Percentiles rank a stretch among this genome's conserved stretches.
Conservation (phyloP, 371 early-diverging fungal species). For the Mucor indicus region DNA sequence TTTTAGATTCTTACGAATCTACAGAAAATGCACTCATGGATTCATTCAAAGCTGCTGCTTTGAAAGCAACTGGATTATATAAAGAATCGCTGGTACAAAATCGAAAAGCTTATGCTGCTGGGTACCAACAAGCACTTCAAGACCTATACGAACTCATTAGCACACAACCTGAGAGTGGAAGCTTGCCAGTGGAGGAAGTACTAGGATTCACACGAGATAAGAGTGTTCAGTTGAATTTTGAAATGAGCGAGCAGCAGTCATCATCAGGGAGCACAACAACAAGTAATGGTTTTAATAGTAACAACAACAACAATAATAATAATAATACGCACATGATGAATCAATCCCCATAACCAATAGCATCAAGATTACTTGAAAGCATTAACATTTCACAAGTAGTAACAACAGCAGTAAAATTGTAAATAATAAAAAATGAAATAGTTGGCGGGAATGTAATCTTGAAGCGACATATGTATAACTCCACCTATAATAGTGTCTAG, state of each 20-base stretch:
- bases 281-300: too few relatives aligned
- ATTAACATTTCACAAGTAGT: too few relatives aligned
- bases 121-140: slow-evolving; percentile 71
- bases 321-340: too few relatives aligned
- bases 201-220: slow-evolving; percentile 47
- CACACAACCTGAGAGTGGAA: slow-evolving; percentile 38
- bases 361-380: too few relatives aligned
- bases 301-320: too few relatives aligned
- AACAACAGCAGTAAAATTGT: too few relatives aligned
- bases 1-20: slow-evolving; percentile 45
- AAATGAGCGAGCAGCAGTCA: slow-evolving; percentile 28
- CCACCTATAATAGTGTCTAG: too few relatives aligned
- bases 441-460: too few relatives aligned
- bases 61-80: slow-evolving; percentile 69
- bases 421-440: too few relatives aligned
- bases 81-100: slow-evolving; percentile 65
- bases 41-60: slow-evolving; percentile 69
- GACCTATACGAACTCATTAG: slow-evolving; percentile 58
- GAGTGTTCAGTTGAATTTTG: slow-evolving; percentile 43
- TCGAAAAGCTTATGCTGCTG: slow-evolving; percentile 57
- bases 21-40: slow-evolving; percentile 56
- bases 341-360: too few relatives aligned
- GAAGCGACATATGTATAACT: too few relatives aligned
- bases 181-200: slow-evolving; percentile 57
- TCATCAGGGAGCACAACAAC: too few relatives aligned